Base-by-base conservation (phyloP, 495 filamentous ascomycete species). In the Penicillium subrubescens region DNA sequence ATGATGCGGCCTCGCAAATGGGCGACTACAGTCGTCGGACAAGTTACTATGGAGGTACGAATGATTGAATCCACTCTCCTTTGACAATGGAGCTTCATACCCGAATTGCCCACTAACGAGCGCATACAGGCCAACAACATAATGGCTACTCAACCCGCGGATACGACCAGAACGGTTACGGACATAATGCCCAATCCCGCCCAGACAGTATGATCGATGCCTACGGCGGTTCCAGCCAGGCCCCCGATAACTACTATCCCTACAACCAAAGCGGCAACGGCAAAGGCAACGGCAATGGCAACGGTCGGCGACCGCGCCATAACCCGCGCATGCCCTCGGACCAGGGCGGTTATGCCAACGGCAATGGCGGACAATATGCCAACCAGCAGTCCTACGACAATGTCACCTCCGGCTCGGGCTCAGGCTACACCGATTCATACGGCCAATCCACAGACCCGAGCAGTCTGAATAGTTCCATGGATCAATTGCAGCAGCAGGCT, bases 381-480 rank as follows among this genome's bases (percentile, higher is more conserved):
- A 92, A 94, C 75, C 81, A 94, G 56, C 89, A 86, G 63, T 93
- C 90, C 5, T 87, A 92, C 67, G 93, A 97, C 71, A 96, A 92
- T 7, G 87, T 93, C 19, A 87, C 89, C 27, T 90, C 91, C 0
- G 87, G 84, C 0, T 88, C 88, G 11, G 89, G 87, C 35, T 89
- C 88, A 56, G 90, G 71, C 54, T 87, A 79, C 54, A 82, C 83
- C 50, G 91, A 95, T 48, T 86, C 87, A 17, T 87, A 84, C 68
- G 89, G 87, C n/a, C 92, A 93, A 71, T 89, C 88, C 48, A 96
- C 92, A 35, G 92, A 97, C 66, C 93, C 92, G 1, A 96, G 90
- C 74, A 95, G 92, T 62, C 88, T 96, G 63, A 96, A 96, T 77
- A 96, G 91, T 77, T 96, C 92, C 5, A 84, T 94, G 59, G 92